phyloP scores from a whole-genome alignment of 345 rosid species.

The Dipteronia dyeriana region DNA sequence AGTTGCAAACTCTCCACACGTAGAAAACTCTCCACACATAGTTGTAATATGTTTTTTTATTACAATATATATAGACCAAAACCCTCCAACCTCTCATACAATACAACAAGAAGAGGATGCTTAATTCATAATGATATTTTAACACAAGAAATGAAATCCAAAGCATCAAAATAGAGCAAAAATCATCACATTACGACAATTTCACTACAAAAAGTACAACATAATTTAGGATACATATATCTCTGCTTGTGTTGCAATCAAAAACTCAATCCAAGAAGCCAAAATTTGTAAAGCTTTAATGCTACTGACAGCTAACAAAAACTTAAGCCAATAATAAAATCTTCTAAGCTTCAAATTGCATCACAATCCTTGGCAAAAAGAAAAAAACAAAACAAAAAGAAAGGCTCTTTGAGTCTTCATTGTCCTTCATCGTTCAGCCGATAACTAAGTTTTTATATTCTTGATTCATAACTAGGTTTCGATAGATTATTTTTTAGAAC shows the following conservation, averaged over 20 bases:
- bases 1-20: too few species aligned
- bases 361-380: background rate
- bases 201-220: background rate
- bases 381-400: background rate
- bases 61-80: too few species aligned
- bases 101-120: too few species aligned
- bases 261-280: background rate
- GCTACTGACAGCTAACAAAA: background rate
- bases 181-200: background rate
- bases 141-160: background rate
- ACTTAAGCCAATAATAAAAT: background rate
- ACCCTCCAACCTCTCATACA: too few species aligned
- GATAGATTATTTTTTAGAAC: background rate
- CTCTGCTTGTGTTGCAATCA: too few species aligned
- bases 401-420: too few species aligned
- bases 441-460: background rate
- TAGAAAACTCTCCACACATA: too few species aligned
- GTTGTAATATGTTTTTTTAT: too few species aligned
- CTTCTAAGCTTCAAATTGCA: constrained; percentile 5
- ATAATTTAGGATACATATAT: too few species aligned
- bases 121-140: background rate
- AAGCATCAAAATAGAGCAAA: background rate
- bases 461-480: background rate
- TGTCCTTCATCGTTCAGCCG: background rate
- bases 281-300: background rate